Conservation (phyloP, 257 asterid species). For the Craterostigma plantagineum region DNA sequence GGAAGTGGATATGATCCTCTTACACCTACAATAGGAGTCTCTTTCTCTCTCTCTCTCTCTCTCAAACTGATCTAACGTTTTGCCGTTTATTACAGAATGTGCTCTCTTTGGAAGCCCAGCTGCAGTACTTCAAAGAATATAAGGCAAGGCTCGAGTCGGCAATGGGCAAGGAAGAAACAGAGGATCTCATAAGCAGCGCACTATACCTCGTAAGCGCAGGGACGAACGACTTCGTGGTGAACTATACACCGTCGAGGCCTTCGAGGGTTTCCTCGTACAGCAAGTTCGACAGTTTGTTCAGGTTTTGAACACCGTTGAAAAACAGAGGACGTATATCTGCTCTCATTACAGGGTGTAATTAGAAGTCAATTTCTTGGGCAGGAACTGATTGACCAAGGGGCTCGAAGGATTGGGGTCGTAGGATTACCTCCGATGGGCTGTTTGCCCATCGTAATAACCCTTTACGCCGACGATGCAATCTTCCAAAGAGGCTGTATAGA, state of each 20-base stretch:
- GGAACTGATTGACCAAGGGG: background rate
- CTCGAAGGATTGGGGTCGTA: background rate
- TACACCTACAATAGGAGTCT: constrained; percentile 39
- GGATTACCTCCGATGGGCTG: constrained; percentile 2
- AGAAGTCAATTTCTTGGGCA: background rate
- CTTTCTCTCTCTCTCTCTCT: constrained; percentile 2
- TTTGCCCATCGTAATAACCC: background rate
- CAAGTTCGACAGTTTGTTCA: constrained; percentile 22
- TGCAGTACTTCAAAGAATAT: constrained; percentile 37
- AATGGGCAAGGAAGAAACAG: constrained; percentile 31
- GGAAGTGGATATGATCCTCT: constrained; percentile 83
- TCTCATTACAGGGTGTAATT: no score
- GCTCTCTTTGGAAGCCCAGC: constrained; percentile 28
- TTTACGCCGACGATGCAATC: background rate
- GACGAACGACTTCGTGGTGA: constrained; percentile 57
- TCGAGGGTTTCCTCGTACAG: constrained; percentile 25
- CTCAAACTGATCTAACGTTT: no score
- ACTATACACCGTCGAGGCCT: constrained; percentile 37
- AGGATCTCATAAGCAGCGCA: constrained; percentile 23
- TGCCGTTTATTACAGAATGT: constrained; percentile 41
- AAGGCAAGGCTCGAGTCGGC: constrained; percentile 16
- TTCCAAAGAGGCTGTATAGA: background rate
- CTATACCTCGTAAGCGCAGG: constrained; percentile 56
- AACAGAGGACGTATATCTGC: no score
- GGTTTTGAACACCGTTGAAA: constrained; percentile 14